These are phyloP conservation scores for Penicillium lividum DNA, from an alignment of 495 filamentous ascomycete species.

Conservation along the genomic window DNA sequence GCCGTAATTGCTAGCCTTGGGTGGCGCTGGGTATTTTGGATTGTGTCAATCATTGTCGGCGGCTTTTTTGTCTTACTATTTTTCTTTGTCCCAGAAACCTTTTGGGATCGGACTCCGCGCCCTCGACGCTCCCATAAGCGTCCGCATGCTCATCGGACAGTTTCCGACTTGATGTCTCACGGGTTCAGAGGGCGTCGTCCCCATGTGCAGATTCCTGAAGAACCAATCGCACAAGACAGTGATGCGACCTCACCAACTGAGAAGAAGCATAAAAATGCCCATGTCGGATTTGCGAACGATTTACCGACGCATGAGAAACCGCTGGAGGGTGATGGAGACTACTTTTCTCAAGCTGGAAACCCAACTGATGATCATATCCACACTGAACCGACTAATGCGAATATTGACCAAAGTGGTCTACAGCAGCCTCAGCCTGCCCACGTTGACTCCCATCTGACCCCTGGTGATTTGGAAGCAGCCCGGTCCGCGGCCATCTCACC, in stretches of 20 bases:
- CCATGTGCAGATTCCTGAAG: constrained; percentile 22
- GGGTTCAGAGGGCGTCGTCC: constrained; percentile 40
- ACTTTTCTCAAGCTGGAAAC: not conserved
- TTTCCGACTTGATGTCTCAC: constrained; percentile 43
- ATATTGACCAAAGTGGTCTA: not conserved
- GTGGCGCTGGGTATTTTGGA: constrained; percentile 88
- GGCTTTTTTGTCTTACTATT: constrained; percentile 75
- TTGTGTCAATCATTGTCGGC: constrained; percentile 82
- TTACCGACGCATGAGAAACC: constrained; percentile 20
- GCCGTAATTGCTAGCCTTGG: constrained; percentile 73
- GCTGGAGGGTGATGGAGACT: constrained; percentile 1
- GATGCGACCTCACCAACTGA: constrained; percentile 1
- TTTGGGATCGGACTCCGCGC: constrained; percentile 86
- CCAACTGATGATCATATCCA: constrained; percentile 6
- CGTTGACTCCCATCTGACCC: not conserved
- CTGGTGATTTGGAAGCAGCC: constrained; percentile 29
- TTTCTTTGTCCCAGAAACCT: constrained; percentile 92
- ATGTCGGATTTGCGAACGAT: constrained; percentile 60
- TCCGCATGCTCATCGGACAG: constrained; percentile 35
- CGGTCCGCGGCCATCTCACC: constrained; percentile 26
- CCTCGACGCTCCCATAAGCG: constrained; percentile 50
- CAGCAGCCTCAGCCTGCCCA: constrained; percentile 12
- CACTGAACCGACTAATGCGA: constrained; percentile 5
- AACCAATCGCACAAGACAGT: constrained; percentile 14
- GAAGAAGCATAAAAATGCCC: constrained; percentile 34